Conservation (phyloP, 1,284 basidiomycete species). For the Trametes pubescens region DNA sequence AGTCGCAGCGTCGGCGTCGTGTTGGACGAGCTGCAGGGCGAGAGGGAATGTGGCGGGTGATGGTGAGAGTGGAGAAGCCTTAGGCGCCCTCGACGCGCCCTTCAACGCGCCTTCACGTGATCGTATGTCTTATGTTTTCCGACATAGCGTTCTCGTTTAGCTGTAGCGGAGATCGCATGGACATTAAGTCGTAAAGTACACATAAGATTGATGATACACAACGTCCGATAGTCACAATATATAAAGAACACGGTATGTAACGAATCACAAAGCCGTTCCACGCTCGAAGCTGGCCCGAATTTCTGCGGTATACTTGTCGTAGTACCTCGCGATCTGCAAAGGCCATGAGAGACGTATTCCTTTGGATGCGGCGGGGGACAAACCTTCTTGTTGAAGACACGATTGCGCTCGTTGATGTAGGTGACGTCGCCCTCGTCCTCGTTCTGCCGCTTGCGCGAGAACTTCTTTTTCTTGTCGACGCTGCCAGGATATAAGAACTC, state of each 20-base stretch:
- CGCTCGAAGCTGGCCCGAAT: conserved; percentile 96
- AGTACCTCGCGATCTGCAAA: conserved; percentile 89
- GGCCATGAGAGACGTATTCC: conserved; percentile 1
- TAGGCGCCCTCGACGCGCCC: conserved; percentile 19
- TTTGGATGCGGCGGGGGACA: conserved; percentile 21
- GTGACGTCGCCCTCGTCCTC: conserved; percentile 96
- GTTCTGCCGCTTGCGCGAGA: conserved; percentile 87
- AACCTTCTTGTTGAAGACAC: conserved; percentile 99
- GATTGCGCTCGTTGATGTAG: conserved; percentile 99
- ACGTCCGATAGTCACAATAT: conserved; percentile 3
- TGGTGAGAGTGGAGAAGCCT: neutral
- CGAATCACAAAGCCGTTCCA: conserved; percentile 81
- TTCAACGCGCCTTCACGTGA: conserved; percentile 23
- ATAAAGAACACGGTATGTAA: neutral
- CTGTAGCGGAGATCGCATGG: neutral
- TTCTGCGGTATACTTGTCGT: conserved; percentile 97
- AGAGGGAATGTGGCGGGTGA: neutral
- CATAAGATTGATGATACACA: conserved; percentile 16
- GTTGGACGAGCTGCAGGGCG: neutral
- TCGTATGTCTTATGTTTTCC: neutral
- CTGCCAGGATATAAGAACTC: conserved; percentile 48
- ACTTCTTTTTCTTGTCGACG: conserved; percentile 87
- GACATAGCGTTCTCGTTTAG: neutral
- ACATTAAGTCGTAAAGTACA: conserved; percentile 10
- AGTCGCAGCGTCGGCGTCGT: neutral